These are phyloP conservation scores for Acanthamoeba sp. DNA, from an alignment of 208 protist species.

Conservation along the genomic window DNA sequence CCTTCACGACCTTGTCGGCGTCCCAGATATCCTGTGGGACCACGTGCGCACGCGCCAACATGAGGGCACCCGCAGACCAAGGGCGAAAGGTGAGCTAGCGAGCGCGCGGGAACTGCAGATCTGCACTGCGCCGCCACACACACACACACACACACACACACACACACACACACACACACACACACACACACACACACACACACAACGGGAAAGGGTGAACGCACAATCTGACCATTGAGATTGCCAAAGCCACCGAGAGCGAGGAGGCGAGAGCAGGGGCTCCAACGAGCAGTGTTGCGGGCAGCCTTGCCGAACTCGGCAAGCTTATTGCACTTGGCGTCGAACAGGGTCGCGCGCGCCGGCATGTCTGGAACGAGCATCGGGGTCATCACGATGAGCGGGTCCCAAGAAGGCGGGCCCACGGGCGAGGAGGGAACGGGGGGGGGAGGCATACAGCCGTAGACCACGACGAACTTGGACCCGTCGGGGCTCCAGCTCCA, in stretches of 20 bases:
- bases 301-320: constrained; percentile 78
- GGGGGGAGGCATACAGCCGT: constrained; percentile 73
- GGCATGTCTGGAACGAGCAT: constrained; percentile 71
- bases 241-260: constrained; percentile 81
- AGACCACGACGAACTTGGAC: constrained; percentile 77
- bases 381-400: neutral
- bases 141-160: no score
- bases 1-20: constrained; percentile 58
- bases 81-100: no score
- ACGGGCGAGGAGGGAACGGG: no score
- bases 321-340: constrained; percentile 73
- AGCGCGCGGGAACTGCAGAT: no score
- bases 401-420: neutral
- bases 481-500: constrained; percentile 79
- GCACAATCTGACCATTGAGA: constrained; percentile 71
- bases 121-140: no score
- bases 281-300: constrained; percentile 80
- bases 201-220: neutral
- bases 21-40: constrained; percentile 76
- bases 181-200: no score
- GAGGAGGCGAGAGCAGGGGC: constrained; percentile 77
- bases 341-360: constrained; percentile 78
- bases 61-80: no score
- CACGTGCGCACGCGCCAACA: neutral
- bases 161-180: no score